A percentile compares a stretch with the other conserved stretches of the same genome.
Conservation (phyloP, 345 rosid genomes). For the Erodium maritimum region DNA sequence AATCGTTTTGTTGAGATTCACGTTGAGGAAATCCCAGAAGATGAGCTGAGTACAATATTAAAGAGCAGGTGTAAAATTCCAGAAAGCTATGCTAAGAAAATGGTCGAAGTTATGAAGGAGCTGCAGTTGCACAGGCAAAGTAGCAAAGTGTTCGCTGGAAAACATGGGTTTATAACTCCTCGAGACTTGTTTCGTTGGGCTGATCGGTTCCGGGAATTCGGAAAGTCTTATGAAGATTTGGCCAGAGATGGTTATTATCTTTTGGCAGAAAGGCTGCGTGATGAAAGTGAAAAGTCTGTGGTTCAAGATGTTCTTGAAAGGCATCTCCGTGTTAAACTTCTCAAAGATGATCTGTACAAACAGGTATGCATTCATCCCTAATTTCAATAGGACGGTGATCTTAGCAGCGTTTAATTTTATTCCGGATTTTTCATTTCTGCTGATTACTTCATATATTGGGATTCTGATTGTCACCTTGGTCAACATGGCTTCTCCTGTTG, state of each 20-base stretch:
- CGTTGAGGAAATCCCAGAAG: conserved; percentile 89
- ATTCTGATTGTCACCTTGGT: no score
- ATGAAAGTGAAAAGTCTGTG: conserved; percentile 60
- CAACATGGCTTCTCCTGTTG: neutral
- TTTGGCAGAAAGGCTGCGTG: conserved; percentile 88
- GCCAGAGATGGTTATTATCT: conserved; percentile 90
- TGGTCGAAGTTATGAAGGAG: conserved; percentile 92
- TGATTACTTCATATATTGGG: neutral
- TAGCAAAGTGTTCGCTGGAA: conserved; percentile 96
- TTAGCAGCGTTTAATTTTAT: neutral
- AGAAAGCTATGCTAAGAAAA: conserved; percentile 56
- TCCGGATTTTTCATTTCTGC: neutral
- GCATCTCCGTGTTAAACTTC: conserved; percentile 50
- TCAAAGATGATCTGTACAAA: conserved; percentile 52
- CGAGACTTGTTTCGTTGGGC: conserved; percentile 98
- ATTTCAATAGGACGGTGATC: neutral
- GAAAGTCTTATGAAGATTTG: conserved; percentile 62
- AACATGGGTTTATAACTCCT: conserved; percentile 95
- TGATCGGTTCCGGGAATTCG: conserved; percentile 55
- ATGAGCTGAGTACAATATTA: conserved; percentile 65
- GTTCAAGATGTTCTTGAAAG: conserved; percentile 71
- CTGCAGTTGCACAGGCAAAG: conserved; percentile 80
- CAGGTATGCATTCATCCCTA: conserved; percentile 27
- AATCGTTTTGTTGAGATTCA: conserved; percentile 97
- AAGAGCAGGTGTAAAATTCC: conserved; percentile 59